Conservation (phyloP, 2,329 filamentous ascomycete genomes). For the Xylariaceae sp. region DNA sequence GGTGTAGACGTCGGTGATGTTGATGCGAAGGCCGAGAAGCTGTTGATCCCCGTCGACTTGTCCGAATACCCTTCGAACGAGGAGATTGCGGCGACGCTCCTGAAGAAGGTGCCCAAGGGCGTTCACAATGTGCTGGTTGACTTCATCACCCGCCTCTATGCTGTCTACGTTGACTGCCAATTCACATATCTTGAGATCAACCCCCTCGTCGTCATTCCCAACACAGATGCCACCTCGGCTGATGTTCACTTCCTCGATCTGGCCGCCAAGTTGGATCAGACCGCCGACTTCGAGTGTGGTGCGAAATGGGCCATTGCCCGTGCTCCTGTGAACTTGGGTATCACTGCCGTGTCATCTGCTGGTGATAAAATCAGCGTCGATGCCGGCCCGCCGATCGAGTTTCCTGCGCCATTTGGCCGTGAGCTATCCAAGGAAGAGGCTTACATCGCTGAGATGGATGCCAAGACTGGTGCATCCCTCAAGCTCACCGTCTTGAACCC, state of each 20-base stretch:
- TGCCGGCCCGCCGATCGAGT: slow-evolving; percentile 96
- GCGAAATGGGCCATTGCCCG: slow-evolving; percentile 98
- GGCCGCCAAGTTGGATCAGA: slow-evolving; percentile 98
- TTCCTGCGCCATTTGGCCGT: slow-evolving; percentile 97
- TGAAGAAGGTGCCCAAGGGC: slow-evolving; percentile 91
- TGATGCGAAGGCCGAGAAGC: slow-evolving; percentile 97
- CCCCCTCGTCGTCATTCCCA: slow-evolving; percentile 96
- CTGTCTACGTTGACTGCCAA: slow-evolving; percentile 98
- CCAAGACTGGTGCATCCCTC: slow-evolving; percentile 97
- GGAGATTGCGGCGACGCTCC: slow-evolving; percentile 76
- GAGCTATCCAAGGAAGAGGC: slow-evolving; percentile 98
- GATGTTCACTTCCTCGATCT: slow-evolving; percentile 97
- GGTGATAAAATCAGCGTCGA: slow-evolving; percentile 84
- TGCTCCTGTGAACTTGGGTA: slow-evolving; percentile 81
- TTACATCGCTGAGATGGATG: slow-evolving; percentile 97
- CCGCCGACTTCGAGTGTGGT: slow-evolving; percentile 98
- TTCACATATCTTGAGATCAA: slow-evolving; percentile 99
- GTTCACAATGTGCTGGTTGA: slow-evolving; percentile 98
- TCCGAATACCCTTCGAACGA: slow-evolving; percentile 93
- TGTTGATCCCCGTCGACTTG: slow-evolving; percentile 94
- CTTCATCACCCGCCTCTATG: slow-evolving; percentile 97
- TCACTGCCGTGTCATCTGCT: slow-evolving; percentile 61
- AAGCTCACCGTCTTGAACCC: slow-evolving; percentile 96
- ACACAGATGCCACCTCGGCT: slow-evolving; percentile 84
- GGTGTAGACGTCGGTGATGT: slow-evolving; percentile 99